Base-by-base conservation (phyloP, 495 filamentous ascomycete genomes). In the Trichoderma virens region DNA sequence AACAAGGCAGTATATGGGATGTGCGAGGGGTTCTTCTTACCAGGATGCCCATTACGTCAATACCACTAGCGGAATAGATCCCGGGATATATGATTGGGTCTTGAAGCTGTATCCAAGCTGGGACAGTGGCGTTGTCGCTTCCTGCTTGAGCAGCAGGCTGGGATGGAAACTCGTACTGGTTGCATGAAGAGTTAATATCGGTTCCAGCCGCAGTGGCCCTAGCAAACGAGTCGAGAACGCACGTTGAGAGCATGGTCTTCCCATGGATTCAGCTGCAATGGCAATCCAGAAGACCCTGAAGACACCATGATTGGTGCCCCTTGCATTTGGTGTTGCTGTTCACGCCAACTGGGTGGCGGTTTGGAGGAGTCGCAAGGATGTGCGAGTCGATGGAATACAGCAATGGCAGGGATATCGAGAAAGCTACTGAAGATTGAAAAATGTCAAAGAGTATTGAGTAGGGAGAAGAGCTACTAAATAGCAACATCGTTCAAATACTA, bases 11-110 rank as follows among this genome's bases (percentile, higher is more conserved):
- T n/a, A n/a, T n/a, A n/a, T n/a, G n/a, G n/a, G n/a, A n/a, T n/a
- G n/a, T n/a, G 38, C 31, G 9, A 51, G 54, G 28, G 68, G 76
- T 62, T 27, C 1, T 30, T 3, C 51, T 31, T 39, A 83, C 81
- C 65, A 84, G 69, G 60, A 83, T 79, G 31, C 60, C 68, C 72
- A 84, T 73, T 18, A 83, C 74, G 59, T 84, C 77, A 43, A 78
- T 72, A 11, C 76, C 75, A 47, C 75, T 79, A 6, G 75, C 71
- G 1, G 75, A 70, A 63, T 83, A 83, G n/a, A 83, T 64, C 14
- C 76, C 78, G 0, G 76, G 77, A 47, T 75, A 79, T 41, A 83
- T 80, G 54, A 81, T 66, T 30, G 73, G 67, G 56, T 81, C 73
- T 9, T 1, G 51, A 30, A 56, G 51, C 25, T 56, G 51, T 28